Conservation (phyloP, 2,329 filamentous ascomycete species). For the Botryotinia globosa region DNA sequence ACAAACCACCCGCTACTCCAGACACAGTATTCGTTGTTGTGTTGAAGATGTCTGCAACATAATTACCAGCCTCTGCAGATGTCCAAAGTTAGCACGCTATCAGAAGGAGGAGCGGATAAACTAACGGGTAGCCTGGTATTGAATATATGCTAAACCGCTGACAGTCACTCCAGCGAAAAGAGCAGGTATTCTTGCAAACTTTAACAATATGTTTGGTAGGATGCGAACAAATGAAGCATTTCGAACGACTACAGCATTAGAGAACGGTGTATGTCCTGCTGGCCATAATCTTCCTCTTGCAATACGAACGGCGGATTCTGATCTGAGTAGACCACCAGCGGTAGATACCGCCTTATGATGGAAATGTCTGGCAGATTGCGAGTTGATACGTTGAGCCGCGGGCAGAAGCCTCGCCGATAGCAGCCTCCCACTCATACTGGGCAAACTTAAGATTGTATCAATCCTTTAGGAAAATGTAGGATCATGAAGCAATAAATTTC, state of each 20-base stretch:
- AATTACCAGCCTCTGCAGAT: constrained; percentile 66
- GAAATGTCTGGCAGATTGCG: constrained; percentile 58
- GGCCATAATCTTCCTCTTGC: constrained; percentile 69
- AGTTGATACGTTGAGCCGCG: constrained; percentile 58
- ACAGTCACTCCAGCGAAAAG: constrained; percentile 88
- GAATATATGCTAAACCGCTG: constrained; percentile 84
- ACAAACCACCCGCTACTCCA: constrained; percentile 64
- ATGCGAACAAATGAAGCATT: constrained; percentile 64
- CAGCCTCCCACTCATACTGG: constrained; percentile 50
- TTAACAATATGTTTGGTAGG: constrained; percentile 85
- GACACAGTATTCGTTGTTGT: constrained; percentile 70
- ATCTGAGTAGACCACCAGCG: constrained; percentile 65
- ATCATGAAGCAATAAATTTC: constrained; percentile 17
- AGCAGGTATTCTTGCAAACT: constrained; percentile 82
- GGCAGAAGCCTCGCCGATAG: constrained; percentile 70
- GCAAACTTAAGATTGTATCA: constrained; percentile 26
- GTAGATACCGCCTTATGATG: constrained; percentile 56
- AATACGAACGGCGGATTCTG: constrained; percentile 60
- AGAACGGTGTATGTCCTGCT: constrained; percentile 73
- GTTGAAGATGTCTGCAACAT: constrained; percentile 72
- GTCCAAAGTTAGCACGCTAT: background rate
- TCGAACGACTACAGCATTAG: constrained; percentile 67
- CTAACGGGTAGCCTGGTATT: constrained; percentile 90
- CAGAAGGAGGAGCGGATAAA: background rate
- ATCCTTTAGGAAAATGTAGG: constrained; percentile 6